Evolutionary conservation across 805 yeast genomes (phyloP).

Genomic region (Nakazawaea holstii): DNA sequence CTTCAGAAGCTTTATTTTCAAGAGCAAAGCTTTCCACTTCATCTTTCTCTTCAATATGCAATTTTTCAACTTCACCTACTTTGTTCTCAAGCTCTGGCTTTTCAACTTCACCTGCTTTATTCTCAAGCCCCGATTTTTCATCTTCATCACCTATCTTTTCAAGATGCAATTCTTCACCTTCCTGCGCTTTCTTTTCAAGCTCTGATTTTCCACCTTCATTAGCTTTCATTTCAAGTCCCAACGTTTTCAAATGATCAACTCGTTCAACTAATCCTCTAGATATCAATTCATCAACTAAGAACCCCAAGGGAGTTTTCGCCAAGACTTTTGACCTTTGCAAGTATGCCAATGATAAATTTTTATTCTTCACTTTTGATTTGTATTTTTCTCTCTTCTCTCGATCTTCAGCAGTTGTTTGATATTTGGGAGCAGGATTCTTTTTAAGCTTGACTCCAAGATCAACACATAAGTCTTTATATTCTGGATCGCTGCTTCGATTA

Average conservation of each 20-base stretch:
- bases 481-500: neutral
- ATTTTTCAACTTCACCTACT: no score
- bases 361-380: neutral
- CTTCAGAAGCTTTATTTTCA: no score
- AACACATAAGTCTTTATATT: neutral
- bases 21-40: no score
- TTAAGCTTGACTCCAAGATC: neutral
- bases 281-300: slow-evolving; percentile 4
- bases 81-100: no score
- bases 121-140: no score
- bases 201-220: neutral
- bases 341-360: neutral
- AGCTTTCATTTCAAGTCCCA: neutral
- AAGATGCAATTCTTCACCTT: no score
- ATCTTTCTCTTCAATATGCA: no score
- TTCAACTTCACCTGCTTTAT: no score
- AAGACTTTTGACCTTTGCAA: slow-evolving; percentile 3
- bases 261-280: neutral
- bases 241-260: neutral
- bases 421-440: neutral
- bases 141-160: no score
- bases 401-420: neutral
- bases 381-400: neutral
- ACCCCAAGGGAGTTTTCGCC: slow-evolving; percentile 2
- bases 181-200: neutral